Conservation (phyloP, 164 flowering plant genomes). For the Paratinospora sagittata region DNA sequence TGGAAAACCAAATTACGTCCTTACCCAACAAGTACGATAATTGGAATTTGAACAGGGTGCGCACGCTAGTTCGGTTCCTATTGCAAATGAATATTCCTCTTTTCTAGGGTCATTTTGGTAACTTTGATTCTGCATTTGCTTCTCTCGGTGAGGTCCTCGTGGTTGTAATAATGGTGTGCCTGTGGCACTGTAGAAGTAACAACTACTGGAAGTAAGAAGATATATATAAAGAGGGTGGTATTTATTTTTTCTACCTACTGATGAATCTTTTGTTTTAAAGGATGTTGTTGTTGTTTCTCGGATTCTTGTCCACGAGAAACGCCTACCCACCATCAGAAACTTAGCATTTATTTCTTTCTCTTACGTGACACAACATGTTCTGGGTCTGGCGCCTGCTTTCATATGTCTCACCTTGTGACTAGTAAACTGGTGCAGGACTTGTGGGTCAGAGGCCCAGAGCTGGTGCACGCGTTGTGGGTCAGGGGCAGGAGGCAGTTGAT, state of each 20-base stretch:
- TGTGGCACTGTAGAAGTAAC: neutral
- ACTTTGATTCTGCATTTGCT: neutral
- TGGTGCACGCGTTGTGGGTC: constrained; percentile 2
- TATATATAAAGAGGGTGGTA: neutral
- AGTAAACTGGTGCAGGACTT: constrained; percentile 38
- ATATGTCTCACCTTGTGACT: constrained; percentile 25
- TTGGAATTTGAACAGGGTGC: neutral
- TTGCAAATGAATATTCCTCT: neutral
- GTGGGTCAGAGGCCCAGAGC: constrained; percentile 31
- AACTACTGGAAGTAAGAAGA: neutral
- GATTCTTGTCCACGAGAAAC: neutral
- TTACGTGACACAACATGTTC: constrained; percentile 22
- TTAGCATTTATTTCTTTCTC: constrained; percentile 15
- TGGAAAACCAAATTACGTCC: neutral
- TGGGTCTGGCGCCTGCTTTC: constrained; percentile 11
- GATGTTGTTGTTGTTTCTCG: neutral
- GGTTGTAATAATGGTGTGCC: constrained; percentile 7
- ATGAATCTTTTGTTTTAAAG: neutral
- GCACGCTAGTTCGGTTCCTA: too few species aligned
- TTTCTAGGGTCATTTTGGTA: neutral
- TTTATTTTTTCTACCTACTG: neutral
- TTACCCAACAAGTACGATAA: neutral
- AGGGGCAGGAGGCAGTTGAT: neutral
- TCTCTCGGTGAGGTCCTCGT: neutral
- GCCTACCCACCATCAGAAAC: neutral